These are phyloP conservation scores for Coniochaeta pulveracea DNA, from an alignment of 2,329 filamentous ascomycete species.

Conservation along the genomic window DNA sequence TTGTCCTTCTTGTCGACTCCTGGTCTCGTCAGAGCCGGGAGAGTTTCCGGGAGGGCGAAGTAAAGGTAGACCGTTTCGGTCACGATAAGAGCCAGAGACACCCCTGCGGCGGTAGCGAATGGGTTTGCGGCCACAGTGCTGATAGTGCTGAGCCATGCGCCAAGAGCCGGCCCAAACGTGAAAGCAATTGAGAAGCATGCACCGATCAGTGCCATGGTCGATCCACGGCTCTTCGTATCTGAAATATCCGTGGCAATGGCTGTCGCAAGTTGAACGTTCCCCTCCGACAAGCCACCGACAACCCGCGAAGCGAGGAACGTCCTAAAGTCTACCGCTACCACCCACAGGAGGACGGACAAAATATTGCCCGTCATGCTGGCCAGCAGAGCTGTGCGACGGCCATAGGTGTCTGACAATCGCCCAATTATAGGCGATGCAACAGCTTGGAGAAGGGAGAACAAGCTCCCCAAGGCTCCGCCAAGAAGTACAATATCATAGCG, in stretches of 20 bases:
- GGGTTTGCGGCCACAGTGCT: conserved; percentile 75
- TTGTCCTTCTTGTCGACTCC: conserved; percentile 12
- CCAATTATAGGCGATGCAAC: conserved; percentile 89
- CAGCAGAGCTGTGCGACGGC: conserved; percentile 75
- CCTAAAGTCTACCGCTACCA: conserved; percentile 83
- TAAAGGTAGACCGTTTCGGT: conserved; percentile 85
- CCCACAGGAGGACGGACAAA: conserved; percentile 86
- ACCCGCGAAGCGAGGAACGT: conserved; percentile 91
- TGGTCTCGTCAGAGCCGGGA: conserved; percentile 44
- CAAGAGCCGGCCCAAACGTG: conserved; percentile 87
- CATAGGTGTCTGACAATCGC: conserved; percentile 75
- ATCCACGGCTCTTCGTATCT: conserved; percentile 69
- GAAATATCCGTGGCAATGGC: conserved; percentile 96
- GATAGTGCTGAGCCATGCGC: conserved; percentile 73
- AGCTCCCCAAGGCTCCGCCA: conserved; percentile 82
- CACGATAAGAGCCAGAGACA: conserved; percentile 76
- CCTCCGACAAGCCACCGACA: conserved; percentile 88
- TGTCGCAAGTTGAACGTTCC: conserved; percentile 91
- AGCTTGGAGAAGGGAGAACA: conserved; percentile 86
- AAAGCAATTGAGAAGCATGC: conserved; percentile 96
- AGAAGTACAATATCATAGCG: conserved; percentile 95
- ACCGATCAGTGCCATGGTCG: conserved; percentile 93
- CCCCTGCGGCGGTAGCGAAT: conserved; percentile 83
- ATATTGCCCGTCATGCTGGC: conserved; percentile 92
- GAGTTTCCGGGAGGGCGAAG: conserved; percentile 73